Base-by-base conservation (phyloP, 164 flowering plant genomes). In the Vitis rupestris region DNA sequence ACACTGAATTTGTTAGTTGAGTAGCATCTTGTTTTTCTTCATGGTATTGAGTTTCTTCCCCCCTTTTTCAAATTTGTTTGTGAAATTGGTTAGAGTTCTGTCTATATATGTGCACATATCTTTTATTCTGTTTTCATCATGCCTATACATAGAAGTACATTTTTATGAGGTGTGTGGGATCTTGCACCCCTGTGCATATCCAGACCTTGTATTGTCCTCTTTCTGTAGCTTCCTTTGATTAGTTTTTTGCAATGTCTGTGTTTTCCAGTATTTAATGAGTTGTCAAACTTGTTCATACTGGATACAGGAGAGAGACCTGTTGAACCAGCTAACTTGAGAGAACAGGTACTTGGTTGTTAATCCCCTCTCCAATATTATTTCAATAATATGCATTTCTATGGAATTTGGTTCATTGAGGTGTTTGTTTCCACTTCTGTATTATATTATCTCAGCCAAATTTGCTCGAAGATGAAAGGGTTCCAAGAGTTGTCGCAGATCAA, bases 381-480 rank as follows among this genome's bases (percentile, higher is more conserved):
- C 11, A 11, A 5, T 9, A 61, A 6, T 48, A 30, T 31, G 61
- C 60, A 11, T 54, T 63, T 65, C 29, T 14, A 12, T 61, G 53
- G 44, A 27, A 19, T 31, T 64, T 44, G 30, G 17, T 67, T n/a
- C 58, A 57, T 10, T 53, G 64, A 13, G 70, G 52, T 61, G 7
- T 65, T n/a, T 61, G 23, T 52, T 68, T 13, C 59, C 50, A 44
- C 56, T 57, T 68, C 31, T 72, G 48, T 68, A 30, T 65, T 74
- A 10, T 77, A 50, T 76, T 70, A 70, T 73, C 88, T 23, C 27
- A 90, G 93, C 82, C 87, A 49, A 74, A 78, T 74, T 63, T 87
- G 47, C 71, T 84, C 55, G 77, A 83, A 76, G 84, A 80, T 74
- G 94, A 87, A 72, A 85, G 87, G 80, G 78, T 79, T 55, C 67